These are phyloP conservation scores for Termitomyces heimii DNA, from an alignment of 768 basidiomycete species.

Conservation along the genomic window DNA sequence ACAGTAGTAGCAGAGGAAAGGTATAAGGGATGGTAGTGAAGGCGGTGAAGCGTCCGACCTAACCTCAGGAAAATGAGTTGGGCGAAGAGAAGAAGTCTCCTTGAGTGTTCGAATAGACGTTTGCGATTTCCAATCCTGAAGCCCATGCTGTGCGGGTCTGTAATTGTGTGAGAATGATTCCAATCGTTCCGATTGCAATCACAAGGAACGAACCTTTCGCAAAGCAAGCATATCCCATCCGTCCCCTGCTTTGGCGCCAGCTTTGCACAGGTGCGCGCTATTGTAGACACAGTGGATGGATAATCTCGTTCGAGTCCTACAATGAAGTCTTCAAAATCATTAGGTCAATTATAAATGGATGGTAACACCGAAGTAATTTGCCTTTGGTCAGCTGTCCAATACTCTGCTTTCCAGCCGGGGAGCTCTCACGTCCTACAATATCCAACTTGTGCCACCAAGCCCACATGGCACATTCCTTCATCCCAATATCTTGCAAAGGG, in stretches of 20 bases:
- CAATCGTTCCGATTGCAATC: background rate
- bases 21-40: conserved; percentile 22
- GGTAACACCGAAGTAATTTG: conserved; percentile 18
- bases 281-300: conserved; percentile 82
- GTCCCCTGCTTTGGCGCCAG: conserved; percentile 58
- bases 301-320: conserved; percentile 75
- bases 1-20: conserved; percentile 50
- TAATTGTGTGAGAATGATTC: background rate
- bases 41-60: background rate
- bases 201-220: conserved; percentile 46
- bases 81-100: conserved; percentile 18
- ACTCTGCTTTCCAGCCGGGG: conserved; percentile 44
- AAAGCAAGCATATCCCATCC: conserved; percentile 49
- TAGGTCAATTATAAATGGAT: background rate
- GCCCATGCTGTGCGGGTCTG: conserved; percentile 53
- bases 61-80: conserved; percentile 7
- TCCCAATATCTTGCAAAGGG: conserved; percentile 67
- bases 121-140: conserved; percentile 68
- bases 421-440: conserved; percentile 44
- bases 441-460: conserved; percentile 63
- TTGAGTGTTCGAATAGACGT: conserved; percentile 64
- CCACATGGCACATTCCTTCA: conserved; percentile 77
- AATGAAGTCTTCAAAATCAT: conserved; percentile 57
- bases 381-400: conserved; percentile 69
- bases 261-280: conserved; percentile 76